These are phyloP conservation scores for Calocybe cyanea DNA, from an alignment of 768 basidiomycete genomes.

Conservation along the genomic window DNA sequence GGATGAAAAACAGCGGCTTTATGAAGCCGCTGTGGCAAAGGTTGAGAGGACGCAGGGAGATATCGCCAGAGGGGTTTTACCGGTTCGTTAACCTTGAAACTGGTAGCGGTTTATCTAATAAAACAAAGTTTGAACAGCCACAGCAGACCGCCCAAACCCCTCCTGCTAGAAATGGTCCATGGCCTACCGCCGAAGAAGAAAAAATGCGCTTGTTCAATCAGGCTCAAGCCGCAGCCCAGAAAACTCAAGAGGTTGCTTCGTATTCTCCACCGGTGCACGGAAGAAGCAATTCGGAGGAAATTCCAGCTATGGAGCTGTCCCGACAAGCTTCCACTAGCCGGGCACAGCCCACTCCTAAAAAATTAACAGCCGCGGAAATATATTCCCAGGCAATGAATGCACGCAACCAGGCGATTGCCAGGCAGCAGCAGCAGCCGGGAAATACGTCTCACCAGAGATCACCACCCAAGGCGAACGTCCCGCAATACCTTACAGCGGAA, in stretches of 20 bases:
- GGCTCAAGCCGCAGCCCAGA: conserved; percentile 63
- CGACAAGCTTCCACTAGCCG: conserved; percentile 15
- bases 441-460: conserved; percentile 6
- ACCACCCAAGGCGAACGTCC: conserved; percentile 23
- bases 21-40: conserved; percentile 56
- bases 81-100: conserved; percentile 28
- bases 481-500: conserved; percentile 59
- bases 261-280: conserved; percentile 24
- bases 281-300: conserved; percentile 19
- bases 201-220: conserved; percentile 66
- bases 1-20: conserved; percentile 67
- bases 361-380: conserved; percentile 10
- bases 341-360: conserved; percentile 1
- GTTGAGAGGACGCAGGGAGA: conserved; percentile 54
- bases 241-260: conserved; percentile 42
- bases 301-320: conserved; percentile 8
- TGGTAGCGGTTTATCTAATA: too few species aligned
- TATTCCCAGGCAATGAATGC: conserved; percentile 29
- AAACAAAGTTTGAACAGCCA: conserved; percentile 19
- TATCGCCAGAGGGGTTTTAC: conserved; percentile 25
- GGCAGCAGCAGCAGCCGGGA: conserved; percentile 6
- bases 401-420: conserved; percentile 20
- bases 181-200: conserved; percentile 74
- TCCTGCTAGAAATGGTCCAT: conserved; percentile 27
- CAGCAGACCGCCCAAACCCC: conserved; percentile 16